Evolutionary conservation across 768 basidiomycete species (phyloP), one percentile per base, ranked within the genome.

Genomic region (Exidia glandulosa): DNA sequence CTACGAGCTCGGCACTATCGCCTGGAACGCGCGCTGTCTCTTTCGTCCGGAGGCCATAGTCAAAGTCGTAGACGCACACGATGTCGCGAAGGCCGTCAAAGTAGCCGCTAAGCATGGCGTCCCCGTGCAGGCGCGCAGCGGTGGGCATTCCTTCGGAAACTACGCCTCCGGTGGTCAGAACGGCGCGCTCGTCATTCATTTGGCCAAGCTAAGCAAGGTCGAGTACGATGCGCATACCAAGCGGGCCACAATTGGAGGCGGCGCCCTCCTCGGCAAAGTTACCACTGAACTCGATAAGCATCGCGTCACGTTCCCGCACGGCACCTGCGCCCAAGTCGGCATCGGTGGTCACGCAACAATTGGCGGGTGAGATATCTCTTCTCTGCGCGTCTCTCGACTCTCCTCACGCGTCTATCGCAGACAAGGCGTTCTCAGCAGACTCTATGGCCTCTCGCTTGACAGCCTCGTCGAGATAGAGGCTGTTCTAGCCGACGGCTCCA

Each of bases 281-380:
- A 67, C 66, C 7, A 31, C 57, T 7, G 48, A 59, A 23, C 45
- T 72, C 60, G 9, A 52, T 50, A 33, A 67, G 41, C 58, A 64
- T 48, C 37, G 66, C 33, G 64, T 68, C 16, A 71, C 70, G 0
- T 7, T 73, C 13, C 60, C 66, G 12, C 71, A 70, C 55, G 72
- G 72, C 2, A 66, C 66, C 5, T 73, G 73, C 50, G 67, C 70
- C 3, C 66, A 65, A 25, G 71, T 72, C 9, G 68, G 71, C 0
- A 64, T 67, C 61, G 68, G 68, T 16, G 62, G 64, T 14, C 66
- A 69, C 54, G 66, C 66, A n/a, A 66, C 64, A 14, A 62, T 66
- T 27, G 41, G 41, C 48, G 54, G 59, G 6, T n/a, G 23, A 23
- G 27, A 19, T 23, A 32, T 12, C 25, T 59, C 25, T 9, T n/a